Conservation (phyloP, 495 filamentous ascomycete genomes). For the Tuber magnatum region DNA sequence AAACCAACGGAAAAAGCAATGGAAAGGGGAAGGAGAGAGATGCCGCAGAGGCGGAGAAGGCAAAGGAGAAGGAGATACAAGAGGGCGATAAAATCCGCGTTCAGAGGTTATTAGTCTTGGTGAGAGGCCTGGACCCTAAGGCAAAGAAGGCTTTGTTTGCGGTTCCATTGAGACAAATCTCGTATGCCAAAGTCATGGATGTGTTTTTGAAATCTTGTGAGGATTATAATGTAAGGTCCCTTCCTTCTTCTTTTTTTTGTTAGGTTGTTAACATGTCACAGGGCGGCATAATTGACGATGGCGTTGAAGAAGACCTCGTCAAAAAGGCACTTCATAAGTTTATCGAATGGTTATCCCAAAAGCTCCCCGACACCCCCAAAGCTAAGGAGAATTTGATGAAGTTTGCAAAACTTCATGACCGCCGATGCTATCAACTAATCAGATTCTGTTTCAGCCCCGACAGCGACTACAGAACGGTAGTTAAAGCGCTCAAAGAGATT, state of each 20-base stretch:
- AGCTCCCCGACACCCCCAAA: slow-evolving; percentile 61
- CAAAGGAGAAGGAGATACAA: slow-evolving; percentile 48
- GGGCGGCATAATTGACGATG: slow-evolving; percentile 71
- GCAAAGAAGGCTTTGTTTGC: slow-evolving; percentile 83
- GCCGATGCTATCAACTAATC: slow-evolving; percentile 82
- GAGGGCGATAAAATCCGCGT: slow-evolving; percentile 80
- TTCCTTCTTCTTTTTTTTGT: slow-evolving; percentile 11
- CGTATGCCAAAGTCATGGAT: slow-evolving; percentile 61
- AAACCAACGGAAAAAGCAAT: slow-evolving; percentile 47
- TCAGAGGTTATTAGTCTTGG: slow-evolving; percentile 72
- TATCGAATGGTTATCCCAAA: slow-evolving; percentile 55
- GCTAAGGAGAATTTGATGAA: slow-evolving; percentile 59
- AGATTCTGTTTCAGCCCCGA: slow-evolving; percentile 76
- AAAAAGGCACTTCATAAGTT: slow-evolving; percentile 35
- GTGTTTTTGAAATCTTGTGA: slow-evolving; percentile 73
- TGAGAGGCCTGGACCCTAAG: slow-evolving; percentile 67
- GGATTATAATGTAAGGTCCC: slow-evolving; percentile 59
- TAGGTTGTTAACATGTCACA: slow-evolving; percentile 39
- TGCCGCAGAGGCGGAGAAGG: slow-evolving; percentile 48
- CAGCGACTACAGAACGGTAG: slow-evolving; percentile 83
- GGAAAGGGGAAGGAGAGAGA: slow-evolving; percentile 43
- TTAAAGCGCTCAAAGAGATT: slow-evolving; percentile 83
- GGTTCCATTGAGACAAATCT: slow-evolving; percentile 66
- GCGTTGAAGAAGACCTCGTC: slow-evolving; percentile 50
- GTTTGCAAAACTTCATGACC: slow-evolving; percentile 86